Conservation (phyloP, 306 rosid genomes). For the Clitoria ternatea region DNA sequence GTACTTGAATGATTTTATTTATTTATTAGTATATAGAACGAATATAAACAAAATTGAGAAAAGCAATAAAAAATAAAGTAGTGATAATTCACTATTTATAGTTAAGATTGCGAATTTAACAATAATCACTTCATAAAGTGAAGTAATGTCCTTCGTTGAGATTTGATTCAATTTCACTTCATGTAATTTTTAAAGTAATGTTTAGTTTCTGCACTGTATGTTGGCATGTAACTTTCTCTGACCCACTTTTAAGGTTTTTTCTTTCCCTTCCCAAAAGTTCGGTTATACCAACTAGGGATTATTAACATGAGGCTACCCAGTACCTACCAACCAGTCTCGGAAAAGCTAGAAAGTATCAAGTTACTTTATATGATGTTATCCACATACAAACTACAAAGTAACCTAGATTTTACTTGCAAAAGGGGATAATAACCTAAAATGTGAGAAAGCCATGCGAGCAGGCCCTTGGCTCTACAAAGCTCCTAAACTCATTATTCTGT, state of each 20-base stretch:
- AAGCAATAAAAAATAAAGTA: not conserved
- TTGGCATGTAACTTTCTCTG: not conserved
- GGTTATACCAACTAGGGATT: not conserved
- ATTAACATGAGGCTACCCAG: not conserved
- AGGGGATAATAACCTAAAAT: not conserved
- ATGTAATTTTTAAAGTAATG: not conserved
- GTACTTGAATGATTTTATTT: not conserved
- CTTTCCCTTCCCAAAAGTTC: not conserved
- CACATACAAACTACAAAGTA: not conserved
- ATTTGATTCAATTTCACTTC: not conserved
- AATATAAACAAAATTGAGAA: not conserved
- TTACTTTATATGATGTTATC: not conserved
- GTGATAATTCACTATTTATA: not conserved
- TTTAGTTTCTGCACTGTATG: too few relatives aligned
- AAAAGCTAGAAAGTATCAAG: too few relatives aligned
- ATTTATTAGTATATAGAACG: not conserved
- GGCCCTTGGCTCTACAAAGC: not conserved
- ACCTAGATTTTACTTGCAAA: not conserved
- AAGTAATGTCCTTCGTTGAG: not conserved
- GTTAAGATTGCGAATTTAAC: not conserved
- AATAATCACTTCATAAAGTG: not conserved
- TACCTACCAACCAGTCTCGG: not conserved
- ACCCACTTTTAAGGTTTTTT: not conserved
- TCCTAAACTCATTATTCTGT: conserved; percentile 20
- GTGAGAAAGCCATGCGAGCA: not conserved